These are phyloP conservation scores for Buxus sempervirens DNA, from an alignment of 164 flowering plant genomes.

Conservation along the genomic window DNA sequence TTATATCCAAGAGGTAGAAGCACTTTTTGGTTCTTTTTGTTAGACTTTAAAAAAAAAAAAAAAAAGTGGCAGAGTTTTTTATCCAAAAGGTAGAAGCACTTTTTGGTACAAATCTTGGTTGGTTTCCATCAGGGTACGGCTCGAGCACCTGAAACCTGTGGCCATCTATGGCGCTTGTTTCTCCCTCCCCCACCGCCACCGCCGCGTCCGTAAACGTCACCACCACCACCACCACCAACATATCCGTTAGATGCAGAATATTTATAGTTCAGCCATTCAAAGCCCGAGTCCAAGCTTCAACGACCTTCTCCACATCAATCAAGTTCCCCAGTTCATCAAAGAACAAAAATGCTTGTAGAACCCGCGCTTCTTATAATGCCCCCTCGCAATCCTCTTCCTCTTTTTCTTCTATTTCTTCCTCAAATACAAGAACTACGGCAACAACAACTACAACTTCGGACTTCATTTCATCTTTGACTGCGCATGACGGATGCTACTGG, in stretches of 20 bases:
- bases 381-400: not conserved
- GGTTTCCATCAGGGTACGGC: no score
- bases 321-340: constrained; percentile 11
- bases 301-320: constrained; percentile 1
- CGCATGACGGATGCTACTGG: constrained; percentile 39
- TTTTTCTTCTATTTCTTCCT: constrained; percentile 8
- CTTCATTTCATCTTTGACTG: constrained; percentile 14
- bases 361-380: constrained; percentile 6
- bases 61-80: no score
- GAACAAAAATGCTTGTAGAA: constrained; percentile 5
- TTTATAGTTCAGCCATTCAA: constrained; percentile 12
- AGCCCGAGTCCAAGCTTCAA: constrained; percentile 3
- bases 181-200: constrained; percentile 15
- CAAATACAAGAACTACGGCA: constrained; percentile 2
- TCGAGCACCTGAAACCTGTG: constrained; percentile 2
- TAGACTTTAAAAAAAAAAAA: no score
- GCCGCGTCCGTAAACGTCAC: not conserved
- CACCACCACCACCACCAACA: not conserved
- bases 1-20: no score
- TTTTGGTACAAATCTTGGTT: no score
- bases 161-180: constrained; percentile 25
- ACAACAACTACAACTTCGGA: constrained; percentile 12
- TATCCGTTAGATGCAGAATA: constrained; percentile 1
- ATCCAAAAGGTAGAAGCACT: no score
- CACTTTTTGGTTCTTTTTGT: no score